Conservation (phyloP, 2,329 filamentous ascomycete genomes). For the Apiospora saccharicola region DNA sequence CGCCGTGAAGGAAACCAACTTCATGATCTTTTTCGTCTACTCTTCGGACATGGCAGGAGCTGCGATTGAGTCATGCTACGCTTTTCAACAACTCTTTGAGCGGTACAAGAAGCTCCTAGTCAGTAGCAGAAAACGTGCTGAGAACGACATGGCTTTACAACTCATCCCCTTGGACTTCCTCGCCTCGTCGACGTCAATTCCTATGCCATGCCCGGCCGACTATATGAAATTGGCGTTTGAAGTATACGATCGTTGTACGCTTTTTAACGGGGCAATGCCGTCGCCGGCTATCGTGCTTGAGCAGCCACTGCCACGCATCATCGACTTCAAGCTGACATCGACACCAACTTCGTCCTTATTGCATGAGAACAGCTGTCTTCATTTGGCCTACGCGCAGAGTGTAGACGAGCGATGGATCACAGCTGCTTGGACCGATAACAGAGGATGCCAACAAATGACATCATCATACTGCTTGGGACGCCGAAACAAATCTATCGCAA, state of each 20-base stretch:
- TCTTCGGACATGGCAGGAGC: slow-evolving; percentile 67
- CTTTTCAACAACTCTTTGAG: slow-evolving; percentile 77
- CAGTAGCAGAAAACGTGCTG: slow-evolving; percentile 54
- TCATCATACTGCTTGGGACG: slow-evolving; percentile 76
- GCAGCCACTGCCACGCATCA: slow-evolving; percentile 70
- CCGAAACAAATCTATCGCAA: slow-evolving; percentile 59
- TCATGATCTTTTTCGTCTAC: slow-evolving; percentile 81
- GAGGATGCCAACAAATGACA: slow-evolving; percentile 75
- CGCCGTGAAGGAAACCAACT: slow-evolving; percentile 59
- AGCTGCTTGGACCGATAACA: slow-evolving; percentile 82
- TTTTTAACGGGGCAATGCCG: slow-evolving; percentile 63
- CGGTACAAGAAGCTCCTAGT: slow-evolving; percentile 61
- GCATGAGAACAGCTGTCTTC: slow-evolving; percentile 80
- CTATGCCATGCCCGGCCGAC: slow-evolving; percentile 67
- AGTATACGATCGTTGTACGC: slow-evolving; percentile 77
- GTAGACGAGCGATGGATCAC: slow-evolving; percentile 80
- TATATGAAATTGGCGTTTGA: slow-evolving; percentile 73
- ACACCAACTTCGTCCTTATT: slow-evolving; percentile 76
- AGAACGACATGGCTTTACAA: slow-evolving; percentile 78
- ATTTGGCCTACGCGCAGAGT: slow-evolving; percentile 80
- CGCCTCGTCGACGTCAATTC: slow-evolving; percentile 67
- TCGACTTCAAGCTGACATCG: slow-evolving; percentile 76
- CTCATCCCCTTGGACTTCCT: slow-evolving; percentile 75
- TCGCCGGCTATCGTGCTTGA: slow-evolving; percentile 78
- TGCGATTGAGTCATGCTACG: slow-evolving; percentile 74